Base-by-base conservation (phyloP, 1,139 yeast genomes). In the Blastobotrys capitulatus region DNA sequence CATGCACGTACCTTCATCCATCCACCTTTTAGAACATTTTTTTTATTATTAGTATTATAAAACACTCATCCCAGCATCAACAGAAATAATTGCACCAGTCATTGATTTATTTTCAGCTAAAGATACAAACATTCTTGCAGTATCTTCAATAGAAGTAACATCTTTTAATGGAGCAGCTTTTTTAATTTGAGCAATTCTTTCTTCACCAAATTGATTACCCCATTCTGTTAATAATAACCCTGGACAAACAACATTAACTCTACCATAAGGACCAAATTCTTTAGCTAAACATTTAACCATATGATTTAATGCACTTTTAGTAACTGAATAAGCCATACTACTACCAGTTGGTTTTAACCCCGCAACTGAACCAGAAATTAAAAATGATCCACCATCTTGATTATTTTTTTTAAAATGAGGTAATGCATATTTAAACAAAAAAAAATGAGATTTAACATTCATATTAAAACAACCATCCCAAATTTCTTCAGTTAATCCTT, bases 161-260 rank as follows among this genome's bases (percentile, higher is more conserved):
- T 57, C 50, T 47, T 66, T 61, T 40, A 71, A 57, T 3, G 73
- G 72, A 4, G 68, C 58, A 26, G 44, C 36, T 12, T 55, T 56
- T 44, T 55, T 59, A 13, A 65, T 56, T 15, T 49, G 50, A 10
- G 60, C 60, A 44, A 70, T 57, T 41, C 47, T 52, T 20, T 65
- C 70, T 29, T 60, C 52, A 7, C 70, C 68, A 50, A 70, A 71
- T 49, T 62, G 55, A 48, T 58, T 55, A 6, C 72, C 72, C 75
- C 75, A 71, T 34, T 71, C 75, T 5, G 75, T 71, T 47, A 67
- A 56, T 44, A 71, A 58, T 38, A 71, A 58, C 1, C 75, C 75
- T 0, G 75, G 75, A 47, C 72, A 68, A 26, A 71, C 66, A 7
- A 71, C 70, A 55, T 71, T 72, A 46, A 69, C 61, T 29, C 74